phyloP scores from a whole-genome alignment of 345 rosid species.

The Lepidium aucheri region DNA sequence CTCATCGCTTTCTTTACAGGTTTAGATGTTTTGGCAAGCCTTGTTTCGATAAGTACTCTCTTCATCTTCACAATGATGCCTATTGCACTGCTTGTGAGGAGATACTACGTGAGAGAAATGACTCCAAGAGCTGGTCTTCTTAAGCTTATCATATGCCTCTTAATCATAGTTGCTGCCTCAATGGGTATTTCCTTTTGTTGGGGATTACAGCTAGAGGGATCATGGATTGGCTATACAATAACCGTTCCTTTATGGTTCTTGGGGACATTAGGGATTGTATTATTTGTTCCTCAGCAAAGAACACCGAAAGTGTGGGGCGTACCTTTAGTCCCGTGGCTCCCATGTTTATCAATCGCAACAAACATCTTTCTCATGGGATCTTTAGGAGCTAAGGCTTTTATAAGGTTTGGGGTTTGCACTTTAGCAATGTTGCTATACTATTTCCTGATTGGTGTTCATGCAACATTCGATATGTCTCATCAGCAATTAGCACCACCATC shows the following conservation, averaged over 20 bases:
- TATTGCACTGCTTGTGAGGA: constrained; percentile 45
- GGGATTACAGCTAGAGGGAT: constrained; percentile 25
- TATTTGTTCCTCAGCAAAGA: constrained; percentile 40
- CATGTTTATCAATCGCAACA: constrained; percentile 40
- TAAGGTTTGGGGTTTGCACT: constrained; percentile 36
- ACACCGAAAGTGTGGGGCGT: constrained; percentile 57
- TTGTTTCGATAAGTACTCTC: constrained; percentile 50
- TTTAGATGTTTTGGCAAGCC: constrained; percentile 46
- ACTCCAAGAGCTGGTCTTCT: constrained; percentile 30
- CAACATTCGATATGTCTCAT: constrained; percentile 27
- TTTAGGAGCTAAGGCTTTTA: constrained; percentile 36
- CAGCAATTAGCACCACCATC: constrained; percentile 9
- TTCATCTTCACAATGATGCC: constrained; percentile 53
- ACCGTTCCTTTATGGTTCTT: constrained; percentile 45
- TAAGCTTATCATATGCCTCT: constrained; percentile 33
- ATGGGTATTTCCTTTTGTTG: constrained; percentile 35
- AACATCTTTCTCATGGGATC: constrained; percentile 57
- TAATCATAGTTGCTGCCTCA: constrained; percentile 35
- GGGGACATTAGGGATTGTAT: constrained; percentile 33
- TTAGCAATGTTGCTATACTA: constrained; percentile 19
- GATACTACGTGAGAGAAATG: constrained; percentile 41
- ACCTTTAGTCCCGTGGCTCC: constrained; percentile 66
- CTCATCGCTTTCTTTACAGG: constrained; percentile 46
- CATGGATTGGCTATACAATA: constrained; percentile 46
- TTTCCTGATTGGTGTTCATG: constrained; percentile 24